Evolutionary conservation across 2,329 filamentous ascomycete genomes (phyloP).

Genomic region (Aspergillus sp.): DNA sequence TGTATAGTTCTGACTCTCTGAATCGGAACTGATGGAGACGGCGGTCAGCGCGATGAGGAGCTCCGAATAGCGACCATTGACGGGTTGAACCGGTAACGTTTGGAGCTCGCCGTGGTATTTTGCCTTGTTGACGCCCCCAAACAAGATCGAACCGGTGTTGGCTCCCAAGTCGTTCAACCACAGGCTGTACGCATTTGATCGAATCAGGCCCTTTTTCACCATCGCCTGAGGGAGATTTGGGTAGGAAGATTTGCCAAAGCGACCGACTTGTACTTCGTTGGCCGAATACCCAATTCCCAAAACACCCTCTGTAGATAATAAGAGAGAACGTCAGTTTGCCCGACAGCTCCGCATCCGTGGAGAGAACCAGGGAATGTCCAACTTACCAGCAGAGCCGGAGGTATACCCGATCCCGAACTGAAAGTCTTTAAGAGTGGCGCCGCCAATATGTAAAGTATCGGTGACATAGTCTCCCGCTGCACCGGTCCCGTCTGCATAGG

Average conservation of each 20-base stretch:
- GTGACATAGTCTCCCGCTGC: conserved; percentile 77
- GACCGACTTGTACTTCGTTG: conserved; percentile 65
- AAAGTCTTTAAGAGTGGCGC: conserved; percentile 48
- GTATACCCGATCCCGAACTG: conserved; percentile 61
- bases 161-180: conserved; percentile 73
- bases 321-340: neutral
- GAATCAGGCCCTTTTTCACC: conserved; percentile 59
- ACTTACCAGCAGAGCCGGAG: conserved; percentile 49
- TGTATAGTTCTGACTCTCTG: conserved; percentile 22
- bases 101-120: conserved; percentile 63
- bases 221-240: conserved; percentile 68
- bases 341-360: neutral
- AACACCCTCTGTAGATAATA: conserved; percentile 61
- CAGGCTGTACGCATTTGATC: conserved; percentile 69
- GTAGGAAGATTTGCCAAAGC: conserved; percentile 55
- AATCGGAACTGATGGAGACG: conserved; percentile 43
- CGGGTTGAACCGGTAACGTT: conserved; percentile 64
- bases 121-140: conserved; percentile 70
- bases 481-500: conserved; percentile 78
- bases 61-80: conserved; percentile 54
- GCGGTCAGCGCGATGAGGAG: conserved; percentile 69
- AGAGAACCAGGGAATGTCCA: neutral
- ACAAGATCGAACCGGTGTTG: conserved; percentile 66
- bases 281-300: conserved; percentile 78
- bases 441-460: conserved; percentile 64